These are phyloP conservation scores for Russula emetica DNA, from an alignment of 768 basidiomycete species.

Conservation along the genomic window DNA sequence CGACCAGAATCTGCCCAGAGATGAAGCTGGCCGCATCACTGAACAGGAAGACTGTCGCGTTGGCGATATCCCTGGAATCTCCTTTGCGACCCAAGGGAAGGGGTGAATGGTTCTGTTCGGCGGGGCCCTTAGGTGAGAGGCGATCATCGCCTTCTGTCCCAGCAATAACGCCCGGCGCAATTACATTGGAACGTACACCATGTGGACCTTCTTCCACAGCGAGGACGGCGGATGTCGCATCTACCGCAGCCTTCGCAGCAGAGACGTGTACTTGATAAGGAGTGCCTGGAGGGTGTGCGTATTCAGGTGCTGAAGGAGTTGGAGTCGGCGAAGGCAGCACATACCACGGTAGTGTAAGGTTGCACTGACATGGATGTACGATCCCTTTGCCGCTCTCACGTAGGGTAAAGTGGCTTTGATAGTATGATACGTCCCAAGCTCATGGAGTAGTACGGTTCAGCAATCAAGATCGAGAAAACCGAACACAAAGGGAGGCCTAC, in stretches of 20 bases:
- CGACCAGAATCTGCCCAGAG: constrained; percentile 38
- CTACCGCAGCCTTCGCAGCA: constrained; percentile 91
- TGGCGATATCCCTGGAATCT: constrained; percentile 36
- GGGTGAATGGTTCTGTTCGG: not conserved
- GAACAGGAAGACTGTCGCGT: constrained; percentile 40
- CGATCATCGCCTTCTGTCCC: constrained; percentile 72
- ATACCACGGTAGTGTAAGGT: constrained; percentile 81
- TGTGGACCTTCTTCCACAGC: constrained; percentile 93
- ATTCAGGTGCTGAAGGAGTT: not conserved
- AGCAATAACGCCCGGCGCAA: constrained; percentile 78
- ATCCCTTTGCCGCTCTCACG: constrained; percentile 64
- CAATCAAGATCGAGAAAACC: too few species aligned
- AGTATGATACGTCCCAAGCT: constrained; percentile 93
- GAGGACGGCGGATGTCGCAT: constrained; percentile 79
- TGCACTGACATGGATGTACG: constrained; percentile 87
- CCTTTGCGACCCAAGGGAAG: constrained; percentile 28
- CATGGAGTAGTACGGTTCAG: constrained; percentile 17
- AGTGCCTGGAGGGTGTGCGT: constrained; percentile 43
- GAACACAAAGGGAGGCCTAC: constrained; percentile 39
- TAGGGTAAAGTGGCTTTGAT: constrained; percentile 85
- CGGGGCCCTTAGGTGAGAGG: constrained; percentile 36
- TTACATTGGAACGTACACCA: constrained; percentile 88
- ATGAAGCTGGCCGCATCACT: constrained; percentile 40
- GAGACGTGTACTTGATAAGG: constrained; percentile 92
- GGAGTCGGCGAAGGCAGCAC: constrained; percentile 20